Percentiles rank a stretch among this genome's conserved stretches.
These are phyloP conservation scores for Narthecium ossifragum DNA, from an alignment of 106 monocot genomes.

Conservation along the genomic window DNA sequence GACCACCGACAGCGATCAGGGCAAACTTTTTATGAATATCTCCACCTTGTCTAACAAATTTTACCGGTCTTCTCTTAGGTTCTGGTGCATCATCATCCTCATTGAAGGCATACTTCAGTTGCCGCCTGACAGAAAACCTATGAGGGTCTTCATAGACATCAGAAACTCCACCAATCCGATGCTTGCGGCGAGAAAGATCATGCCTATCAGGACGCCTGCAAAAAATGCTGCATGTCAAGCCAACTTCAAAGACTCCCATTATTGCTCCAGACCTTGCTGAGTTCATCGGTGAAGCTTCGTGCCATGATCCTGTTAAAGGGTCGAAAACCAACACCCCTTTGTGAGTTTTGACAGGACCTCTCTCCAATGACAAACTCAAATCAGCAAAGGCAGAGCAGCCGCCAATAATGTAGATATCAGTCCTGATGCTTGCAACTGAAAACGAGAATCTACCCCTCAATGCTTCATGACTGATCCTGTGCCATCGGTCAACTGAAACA, in stretches of 20 bases:
- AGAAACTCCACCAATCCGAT: constrained; percentile 25
- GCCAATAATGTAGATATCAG: constrained; percentile 73
- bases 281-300: constrained; percentile 55
- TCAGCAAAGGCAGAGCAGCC: constrained; percentile 38
- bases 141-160: constrained; percentile 76
- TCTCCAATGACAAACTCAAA: background rate
- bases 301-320: constrained; percentile 53
- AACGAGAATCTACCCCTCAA: constrained; percentile 48
- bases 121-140: constrained; percentile 46
- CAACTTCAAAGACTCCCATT: constrained; percentile 62
- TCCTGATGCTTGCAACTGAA: constrained; percentile 46
- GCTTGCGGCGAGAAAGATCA: constrained; percentile 4
- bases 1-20: constrained; percentile 71
- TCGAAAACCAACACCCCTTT: constrained; percentile 58
- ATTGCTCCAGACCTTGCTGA: constrained; percentile 49
- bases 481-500: constrained; percentile 47
- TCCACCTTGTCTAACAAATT: background rate
- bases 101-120: constrained; percentile 35
- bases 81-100: constrained; percentile 17
- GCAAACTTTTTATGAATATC: constrained; percentile 21
- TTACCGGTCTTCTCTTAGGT: constrained; percentile 8
- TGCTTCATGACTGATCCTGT: constrained; percentile 21
- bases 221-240: constrained; percentile 27
- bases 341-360: constrained; percentile 32
- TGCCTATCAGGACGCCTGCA: constrained; percentile 2